Base-by-base conservation (phyloP, 768 basidiomycete species). In the Xerocomellus amylosporus region DNA sequence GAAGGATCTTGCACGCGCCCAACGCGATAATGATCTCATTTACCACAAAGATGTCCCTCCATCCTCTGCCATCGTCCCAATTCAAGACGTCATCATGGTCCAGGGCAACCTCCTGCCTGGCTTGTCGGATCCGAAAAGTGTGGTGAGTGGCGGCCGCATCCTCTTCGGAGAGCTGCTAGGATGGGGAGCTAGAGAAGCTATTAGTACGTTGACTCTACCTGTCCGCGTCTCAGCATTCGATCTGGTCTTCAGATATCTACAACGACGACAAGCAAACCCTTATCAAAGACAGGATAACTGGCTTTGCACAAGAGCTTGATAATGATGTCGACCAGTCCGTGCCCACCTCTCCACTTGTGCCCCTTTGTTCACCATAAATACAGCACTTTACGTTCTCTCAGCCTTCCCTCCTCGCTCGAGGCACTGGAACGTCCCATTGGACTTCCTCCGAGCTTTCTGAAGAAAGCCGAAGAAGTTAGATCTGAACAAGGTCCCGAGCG, bases 1-100 rank as follows among this genome's bases (percentile, higher is more conserved):
- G 59, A 83, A 80, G 48, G 81, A 84, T 51, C 70, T 89, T 33
- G 71, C 75, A 5, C 81, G 91, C 14, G 90, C 95, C 0, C 83
- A 87, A 58, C 83, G 92, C 31, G 96, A 98, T 70, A 99, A 99
- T 68, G 90, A 96, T 70, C 75, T 97, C 8, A 97, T 99, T 37
- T 99, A 98, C 73, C 93, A 97, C 61, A 80, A 91, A 47, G 87
- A 91, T 52, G 77, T 96, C 1, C 93, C 95, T 1, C 75, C 93
- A 0, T 62, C 81, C 5, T 83, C 87, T 2, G 79, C 86, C 15
- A 79, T 97, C 8, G 73, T 85, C 0, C 66, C 79, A 0, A 84
- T 98, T 46, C 74, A 77, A 30, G 83, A 83, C 36, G 83, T 84
- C 2, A 72, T 80, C 10, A 81, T 98, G 65, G 88, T 85, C 33